A percentile compares a stretch with the other conserved stretches of the same genome.
These are phyloP conservation scores for Geoglossum glabrum DNA, from an alignment of 495 filamentous ascomycete genomes.

Conservation along the genomic window DNA sequence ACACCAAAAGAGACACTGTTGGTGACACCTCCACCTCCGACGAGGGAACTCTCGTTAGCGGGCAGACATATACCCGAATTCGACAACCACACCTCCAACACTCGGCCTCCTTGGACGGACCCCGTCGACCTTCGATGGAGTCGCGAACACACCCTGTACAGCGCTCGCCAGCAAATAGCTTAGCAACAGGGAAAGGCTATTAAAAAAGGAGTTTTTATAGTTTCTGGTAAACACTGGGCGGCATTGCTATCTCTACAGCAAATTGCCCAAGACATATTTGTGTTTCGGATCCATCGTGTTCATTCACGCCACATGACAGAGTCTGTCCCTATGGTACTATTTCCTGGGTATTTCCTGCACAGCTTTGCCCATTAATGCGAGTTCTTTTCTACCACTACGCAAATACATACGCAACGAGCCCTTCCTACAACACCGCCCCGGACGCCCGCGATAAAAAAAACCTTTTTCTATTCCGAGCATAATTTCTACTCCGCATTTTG, in stretches of 20 bases:
- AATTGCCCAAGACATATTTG: too few species aligned
- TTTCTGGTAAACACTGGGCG: too few species aligned
- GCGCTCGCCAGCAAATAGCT: neutral
- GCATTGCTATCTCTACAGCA: too few species aligned
- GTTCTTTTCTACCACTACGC: neutral
- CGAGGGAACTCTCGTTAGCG: slow-evolving; percentile 6
- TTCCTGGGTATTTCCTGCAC: neutral
- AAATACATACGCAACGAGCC: neutral
- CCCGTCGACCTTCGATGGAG: neutral
- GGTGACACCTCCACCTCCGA: neutral
- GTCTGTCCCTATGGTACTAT: neutral
- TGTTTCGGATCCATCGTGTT: neutral
- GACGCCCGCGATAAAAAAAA: neutral
- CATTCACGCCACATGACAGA: neutral
- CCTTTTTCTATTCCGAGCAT: too few species aligned
- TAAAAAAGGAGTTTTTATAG: too few species aligned
- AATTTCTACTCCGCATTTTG: too few species aligned
- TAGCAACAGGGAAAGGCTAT: neutral
- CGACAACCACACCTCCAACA: slow-evolving; percentile 1
- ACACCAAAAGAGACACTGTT: neutral
- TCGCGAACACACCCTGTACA: neutral
- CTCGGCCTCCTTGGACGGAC: neutral
- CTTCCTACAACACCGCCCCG: neutral
- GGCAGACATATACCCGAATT: slow-evolving; percentile 3
- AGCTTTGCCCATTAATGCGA: neutral